These are phyloP conservation scores for Alternaria sp. DNA, from an alignment of 2,329 filamentous ascomycete genomes.

Conservation along the genomic window DNA sequence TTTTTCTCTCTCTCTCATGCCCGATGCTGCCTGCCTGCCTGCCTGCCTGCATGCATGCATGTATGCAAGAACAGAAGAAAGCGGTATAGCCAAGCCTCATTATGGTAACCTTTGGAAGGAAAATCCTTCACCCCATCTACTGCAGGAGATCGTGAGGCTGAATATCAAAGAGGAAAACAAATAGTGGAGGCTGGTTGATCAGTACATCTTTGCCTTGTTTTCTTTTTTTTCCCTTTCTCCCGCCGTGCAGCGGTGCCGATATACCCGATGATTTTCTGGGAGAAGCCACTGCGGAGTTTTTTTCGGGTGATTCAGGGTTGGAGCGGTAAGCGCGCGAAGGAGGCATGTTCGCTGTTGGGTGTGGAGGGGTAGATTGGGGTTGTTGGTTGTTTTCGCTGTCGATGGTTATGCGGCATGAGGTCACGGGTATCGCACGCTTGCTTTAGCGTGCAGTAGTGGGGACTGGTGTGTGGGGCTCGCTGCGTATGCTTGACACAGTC, in stretches of 20 bases:
- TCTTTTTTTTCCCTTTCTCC: background rate
- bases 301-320: constrained; percentile 5
- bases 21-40: background rate
- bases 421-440: constrained; percentile 19
- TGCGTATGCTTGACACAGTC: constrained; percentile 13
- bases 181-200: background rate
- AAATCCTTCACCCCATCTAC: background rate
- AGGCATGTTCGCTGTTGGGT: constrained; percentile 8
- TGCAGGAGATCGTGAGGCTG: constrained; percentile 9
- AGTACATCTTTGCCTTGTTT: background rate
- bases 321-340: constrained; percentile 22
- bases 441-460: constrained; percentile 20
- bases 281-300: background rate
- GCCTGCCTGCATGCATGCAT: too few relatives aligned
- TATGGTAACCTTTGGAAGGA: background rate
- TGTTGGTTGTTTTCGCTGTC: constrained; percentile 11
- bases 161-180: background rate
- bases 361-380: constrained; percentile 15
- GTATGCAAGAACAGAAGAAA: constrained; percentile 2
- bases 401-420: constrained; percentile 20
- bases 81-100: background rate
- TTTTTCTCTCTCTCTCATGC: background rate
- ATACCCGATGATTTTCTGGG: background rate
- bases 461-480: constrained; percentile 14
- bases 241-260: constrained; percentile 1